phyloP scores from a whole-genome alignment of 495 filamentous ascomycete species.

The Trichoderma gamsii region DNA sequence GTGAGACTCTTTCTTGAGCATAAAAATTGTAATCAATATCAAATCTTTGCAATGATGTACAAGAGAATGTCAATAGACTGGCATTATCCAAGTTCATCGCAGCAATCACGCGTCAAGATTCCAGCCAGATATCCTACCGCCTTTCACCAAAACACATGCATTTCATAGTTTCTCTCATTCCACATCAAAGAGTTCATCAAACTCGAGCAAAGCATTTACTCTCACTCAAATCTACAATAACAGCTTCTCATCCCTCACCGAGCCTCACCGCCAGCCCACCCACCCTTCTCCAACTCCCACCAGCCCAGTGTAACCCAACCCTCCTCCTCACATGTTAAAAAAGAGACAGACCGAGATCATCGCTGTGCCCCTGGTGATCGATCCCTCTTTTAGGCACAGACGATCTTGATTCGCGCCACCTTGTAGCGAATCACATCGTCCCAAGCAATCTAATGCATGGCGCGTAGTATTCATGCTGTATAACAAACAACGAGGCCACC shows the following conservation, averaged over 20 bases:
- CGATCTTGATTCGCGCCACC: background rate
- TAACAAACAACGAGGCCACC: background rate
- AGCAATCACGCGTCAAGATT: too few species aligned
- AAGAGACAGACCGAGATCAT: background rate
- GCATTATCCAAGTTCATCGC: too few species aligned
- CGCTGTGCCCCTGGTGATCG: slow-evolving; percentile 11
- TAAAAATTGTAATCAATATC: background rate
- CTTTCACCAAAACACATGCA: too few species aligned
- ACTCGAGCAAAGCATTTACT: too few species aligned
- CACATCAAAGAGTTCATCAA: too few species aligned
- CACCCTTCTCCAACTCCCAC: background rate
- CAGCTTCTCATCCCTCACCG: background rate
- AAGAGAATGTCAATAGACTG: too few species aligned
- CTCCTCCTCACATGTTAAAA: background rate
- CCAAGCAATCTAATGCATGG: background rate
- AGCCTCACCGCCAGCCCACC: slow-evolving; percentile 1
- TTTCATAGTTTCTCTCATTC: too few species aligned
- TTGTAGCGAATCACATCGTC: background rate
- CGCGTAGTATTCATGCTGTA: too few species aligned
- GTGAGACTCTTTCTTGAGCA: too few species aligned
- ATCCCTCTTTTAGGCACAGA: background rate
- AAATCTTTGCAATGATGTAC: too few species aligned
- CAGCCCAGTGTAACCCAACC: background rate
- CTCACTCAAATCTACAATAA: background rate
- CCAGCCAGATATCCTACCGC: too few species aligned